Base-by-base conservation (phyloP, 1,284 basidiomycete genomes). In the Vanrija sp. region DNA sequence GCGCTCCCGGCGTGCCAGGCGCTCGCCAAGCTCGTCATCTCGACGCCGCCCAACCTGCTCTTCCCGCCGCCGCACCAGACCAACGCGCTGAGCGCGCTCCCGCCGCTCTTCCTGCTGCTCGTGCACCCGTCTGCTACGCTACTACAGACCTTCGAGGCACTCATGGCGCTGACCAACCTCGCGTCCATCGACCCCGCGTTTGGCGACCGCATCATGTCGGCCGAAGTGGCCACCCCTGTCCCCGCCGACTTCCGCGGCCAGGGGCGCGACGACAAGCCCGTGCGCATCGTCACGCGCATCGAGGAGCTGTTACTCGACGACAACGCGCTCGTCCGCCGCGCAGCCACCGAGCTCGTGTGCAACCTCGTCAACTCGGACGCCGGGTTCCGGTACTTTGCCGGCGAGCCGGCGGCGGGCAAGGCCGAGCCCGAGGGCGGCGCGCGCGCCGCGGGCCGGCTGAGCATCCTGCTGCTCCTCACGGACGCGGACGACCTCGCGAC, bases 141-240 rank as follows among this genome's bases (percentile, higher is more conserved):
- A 34, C 79, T 98, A 15, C 91, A 97, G 68, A 83, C 83, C 44
- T 98, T 98, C 68, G 95, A 98, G 74, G 85, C 86, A 3, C 81
- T 93, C 60, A 94, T 98, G 89, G 94, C 93, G 1, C 81, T 98
- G 47, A 98, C 95, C 5, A 98, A 98, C 71, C 78, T 98, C 38
- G 86, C 93, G 1, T 92, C 90, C n/a, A 81, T 88, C 49, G 83
- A 83, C 54, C 78, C 83, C 0, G 81, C 83, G 40, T 75, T 86
- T n/a, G 84, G 87, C 3, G 78, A 81, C 18, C 82, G 84, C 38
- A 82, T 94, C 42, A 61, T 71, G 28, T 38, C 43, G 9, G 68
- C 69, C 8, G 49, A 45, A 1, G 42, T 67, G 5, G 1, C 78
- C 76, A 56, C 54, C 21, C 42, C 44, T 7, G 9, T 15, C 4